Base-by-base conservation (phyloP, 2,329 filamentous ascomycete genomes). In the Sarocladium kiliense region DNA sequence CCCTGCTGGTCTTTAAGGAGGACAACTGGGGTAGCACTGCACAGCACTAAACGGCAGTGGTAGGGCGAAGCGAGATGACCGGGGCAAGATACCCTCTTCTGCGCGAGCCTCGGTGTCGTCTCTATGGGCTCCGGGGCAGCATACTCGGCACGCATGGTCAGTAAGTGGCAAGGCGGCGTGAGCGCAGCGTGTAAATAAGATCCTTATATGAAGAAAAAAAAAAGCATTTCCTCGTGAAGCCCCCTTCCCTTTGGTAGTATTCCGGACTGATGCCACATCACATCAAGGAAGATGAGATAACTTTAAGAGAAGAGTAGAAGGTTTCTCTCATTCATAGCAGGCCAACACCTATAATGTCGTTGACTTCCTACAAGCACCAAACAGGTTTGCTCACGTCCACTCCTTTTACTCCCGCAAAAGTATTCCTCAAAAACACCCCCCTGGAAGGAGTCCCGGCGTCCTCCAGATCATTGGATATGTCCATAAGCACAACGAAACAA, bases 1-100 rank as follows among this genome's bases (percentile, higher is more conserved):
- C 94, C 44, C 74, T 96, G 65, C 77, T 94, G 62, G 82, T 99
- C 62, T 99, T 99, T 77, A 87, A 88, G 68, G 84, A 88, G 67
- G 94, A 99, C 73, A 99, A 99, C 69, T 76, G 78, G 75, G 77
- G 75, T 58, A 36, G 49, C 30, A 72, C 74, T 27, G 58, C 59
- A 16, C 64, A 64, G 42, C 60, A 61, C 36, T 66, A 53, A 61
- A 57, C 27, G 34, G n/a, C 18, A n/a, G 42, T 37, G 39, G n/a
- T n/a, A n/a, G n/a, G n/a, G n/a, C n/a, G 39, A 23, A 18, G 18
- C 3, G n/a, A 23, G 39, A 44, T 23, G 39, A 44, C 39, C 39
- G 19, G 39, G 18, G 39, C 39, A 44, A 44, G 9, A 44, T 44
- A 44, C 39, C 39, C 39, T 14, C 7, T 23, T 44, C 39, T 44